Evolutionary conservation across 192 early-diverging fungal genomes (phyloP).

Genomic region (Coemansia sp.): DNA sequence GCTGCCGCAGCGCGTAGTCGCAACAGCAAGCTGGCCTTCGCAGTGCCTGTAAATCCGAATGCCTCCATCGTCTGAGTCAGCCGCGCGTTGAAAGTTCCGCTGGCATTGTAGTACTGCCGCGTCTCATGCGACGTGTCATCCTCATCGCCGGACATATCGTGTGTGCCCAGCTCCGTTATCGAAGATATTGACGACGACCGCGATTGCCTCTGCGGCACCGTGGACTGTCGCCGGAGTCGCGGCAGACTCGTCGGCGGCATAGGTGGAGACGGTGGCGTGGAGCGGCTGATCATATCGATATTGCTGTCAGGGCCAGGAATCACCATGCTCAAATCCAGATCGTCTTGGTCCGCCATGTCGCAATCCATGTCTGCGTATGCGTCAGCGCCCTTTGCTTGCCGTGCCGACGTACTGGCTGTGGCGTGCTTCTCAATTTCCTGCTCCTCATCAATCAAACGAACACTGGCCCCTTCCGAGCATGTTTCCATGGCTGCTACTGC

Average conservation of each 20-base stretch:
- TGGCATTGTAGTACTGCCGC: slow-evolving; percentile 17
- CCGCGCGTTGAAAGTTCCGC: slow-evolving; percentile 42
- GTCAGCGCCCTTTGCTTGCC: background rate
- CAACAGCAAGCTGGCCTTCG: slow-evolving; percentile 42
- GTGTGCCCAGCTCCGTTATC: slow-evolving; percentile 5
- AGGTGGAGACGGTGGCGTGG: slow-evolving; percentile 50
- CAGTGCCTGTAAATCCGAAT: slow-evolving; percentile 47
- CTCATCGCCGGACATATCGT: background rate
- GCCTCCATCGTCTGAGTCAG: slow-evolving; percentile 53
- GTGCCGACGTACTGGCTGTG: background rate
- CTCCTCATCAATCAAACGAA: background rate
- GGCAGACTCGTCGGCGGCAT: slow-evolving; percentile 28
- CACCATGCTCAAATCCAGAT: slow-evolving; percentile 40
- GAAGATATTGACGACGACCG: slow-evolving; percentile 22
- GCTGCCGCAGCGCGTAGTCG: slow-evolving; percentile 49
- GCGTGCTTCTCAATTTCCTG: background rate
- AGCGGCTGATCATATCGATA: slow-evolving; percentile 46
- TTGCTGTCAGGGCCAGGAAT: slow-evolving; percentile 26
- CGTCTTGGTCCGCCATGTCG: slow-evolving; percentile 11
- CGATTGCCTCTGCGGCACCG: slow-evolving; percentile 20
- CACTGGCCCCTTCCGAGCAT: background rate
- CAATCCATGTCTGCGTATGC: slow-evolving; percentile 16
- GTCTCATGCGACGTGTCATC: slow-evolving; percentile 1
- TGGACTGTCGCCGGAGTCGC: slow-evolving; percentile 29
- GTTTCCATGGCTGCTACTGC: background rate